Evolutionary conservation across 1,139 yeast genomes (phyloP).

Genomic region (Nakaseomyces uthaithaninus): DNA sequence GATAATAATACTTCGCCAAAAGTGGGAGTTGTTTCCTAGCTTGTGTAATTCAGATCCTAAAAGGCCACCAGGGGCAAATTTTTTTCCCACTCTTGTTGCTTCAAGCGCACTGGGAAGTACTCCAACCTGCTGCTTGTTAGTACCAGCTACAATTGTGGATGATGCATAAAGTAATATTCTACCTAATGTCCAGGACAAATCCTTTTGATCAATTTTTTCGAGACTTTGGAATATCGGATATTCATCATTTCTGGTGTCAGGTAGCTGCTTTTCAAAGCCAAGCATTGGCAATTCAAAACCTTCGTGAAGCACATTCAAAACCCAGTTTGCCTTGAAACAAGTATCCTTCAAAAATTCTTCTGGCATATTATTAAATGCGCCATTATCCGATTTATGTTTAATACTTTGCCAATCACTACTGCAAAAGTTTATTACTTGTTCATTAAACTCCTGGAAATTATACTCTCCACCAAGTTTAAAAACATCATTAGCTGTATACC

Average conservation of each 20-base stretch:
- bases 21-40: constrained; percentile 1
- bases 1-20: constrained; percentile 7
- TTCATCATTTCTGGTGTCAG: constrained; percentile 27
- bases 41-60: not conserved
- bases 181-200: constrained; percentile 62
- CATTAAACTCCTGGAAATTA: constrained; percentile 52
- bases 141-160: constrained; percentile 38
- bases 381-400: constrained; percentile 42
- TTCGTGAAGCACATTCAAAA: constrained; percentile 64
- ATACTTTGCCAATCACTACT: constrained; percentile 55
- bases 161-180: constrained; percentile 53
- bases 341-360: constrained; percentile 48
- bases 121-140: constrained; percentile 34
- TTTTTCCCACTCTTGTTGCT: constrained; percentile 26
- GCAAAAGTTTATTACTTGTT: constrained; percentile 55
- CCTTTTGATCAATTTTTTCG: constrained; percentile 49
- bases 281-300: constrained; percentile 68
- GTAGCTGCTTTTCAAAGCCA: constrained; percentile 32
- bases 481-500: constrained; percentile 80
- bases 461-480: constrained; percentile 73
- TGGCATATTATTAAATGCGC: constrained; percentile 37
- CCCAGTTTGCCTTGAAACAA: constrained; percentile 81
- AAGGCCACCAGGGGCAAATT: constrained; percentile 34
- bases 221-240: constrained; percentile 57
- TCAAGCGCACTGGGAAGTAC: constrained; percentile 46